phyloP scores from a whole-genome alignment of 2,329 filamentous ascomycete genomes.

The Paraconiothyrium brasiliense region DNA sequence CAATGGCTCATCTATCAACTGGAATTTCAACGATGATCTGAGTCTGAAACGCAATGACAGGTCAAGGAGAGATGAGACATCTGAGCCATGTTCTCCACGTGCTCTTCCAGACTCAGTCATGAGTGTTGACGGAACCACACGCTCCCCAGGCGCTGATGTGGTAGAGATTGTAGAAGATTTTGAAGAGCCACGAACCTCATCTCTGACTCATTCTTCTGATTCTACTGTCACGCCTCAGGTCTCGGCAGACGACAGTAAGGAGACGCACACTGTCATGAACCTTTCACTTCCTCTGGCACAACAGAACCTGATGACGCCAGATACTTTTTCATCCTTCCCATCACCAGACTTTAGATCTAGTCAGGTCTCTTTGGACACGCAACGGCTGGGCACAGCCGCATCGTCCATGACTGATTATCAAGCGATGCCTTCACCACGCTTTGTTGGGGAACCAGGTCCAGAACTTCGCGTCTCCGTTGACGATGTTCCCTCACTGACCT shows the following conservation, averaged over 20 bases:
- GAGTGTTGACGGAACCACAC: slow-evolving; percentile 21
- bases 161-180: slow-evolving; percentile 57
- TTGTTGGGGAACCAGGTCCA: slow-evolving; percentile 79
- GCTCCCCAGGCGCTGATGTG: slow-evolving; percentile 39
- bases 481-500: slow-evolving; percentile 78
- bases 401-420: slow-evolving; percentile 78
- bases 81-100: slow-evolving; percentile 40
- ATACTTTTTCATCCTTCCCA: slow-evolving; percentile 67
- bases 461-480: slow-evolving; percentile 76
- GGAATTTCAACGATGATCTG: slow-evolving; percentile 54
- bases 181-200: slow-evolving; percentile 60
- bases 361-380: slow-evolving; percentile 73
- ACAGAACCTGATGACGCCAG: slow-evolving; percentile 69
- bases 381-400: slow-evolving; percentile 77
- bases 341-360: slow-evolving; percentile 71
- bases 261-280: slow-evolving; percentile 48
- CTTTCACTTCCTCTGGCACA: slow-evolving; percentile 50
- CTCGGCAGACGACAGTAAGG: slow-evolving; percentile 42
- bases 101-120: slow-evolving; percentile 25
- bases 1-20: slow-evolving; percentile 53
- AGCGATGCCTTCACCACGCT: slow-evolving; percentile 73
- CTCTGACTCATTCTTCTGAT: slow-evolving; percentile 60
- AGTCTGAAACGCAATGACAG: slow-evolving; percentile 41
- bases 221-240: slow-evolving; percentile 55
- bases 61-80: slow-evolving; percentile 19